Base-by-base conservation (phyloP, 495 filamentous ascomycete species). In the Tuber borchii region DNA sequence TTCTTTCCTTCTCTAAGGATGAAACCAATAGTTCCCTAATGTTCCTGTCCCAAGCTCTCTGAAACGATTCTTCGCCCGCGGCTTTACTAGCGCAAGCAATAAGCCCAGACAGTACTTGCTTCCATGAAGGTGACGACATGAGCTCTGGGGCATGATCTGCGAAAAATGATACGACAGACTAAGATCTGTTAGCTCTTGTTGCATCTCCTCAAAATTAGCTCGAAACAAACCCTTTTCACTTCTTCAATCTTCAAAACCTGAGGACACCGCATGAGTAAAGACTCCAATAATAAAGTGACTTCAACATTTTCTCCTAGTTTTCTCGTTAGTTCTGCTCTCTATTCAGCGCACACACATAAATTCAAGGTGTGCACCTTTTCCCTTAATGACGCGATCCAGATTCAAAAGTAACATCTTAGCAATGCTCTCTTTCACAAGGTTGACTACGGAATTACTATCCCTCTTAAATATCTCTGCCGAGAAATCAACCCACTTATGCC, bases 401-500 rank as follows among this genome's bases (percentile, higher is more conserved):
- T 77, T 72, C 17, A 51, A 68, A 9, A 79, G 61, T 2, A 76
- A 39, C 26, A 75, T 44, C 45, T 71, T 73, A 19, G 43, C 69
- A 39, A 72, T 72, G 48, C 70, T 40, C 14, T 40, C 19, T 34
- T 69, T 56, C 40, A 79, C 77, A 17, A 69, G 45, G 16, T 45
- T 70, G 2, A 79, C 65, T 14, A 79, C 70, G 5, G 70, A 73
- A 51, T 79, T 79, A 26, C 43, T 79, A 51, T 77, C 70, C 45
- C 74, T 75, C 34, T 45, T 61, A 22, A 80, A 17, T 1, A 80
- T 43, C 46, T 76, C 77, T 10, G 68, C 72, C 19, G 44, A 65
- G 26, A 80, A n/a, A 31, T 80, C 78, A 16, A 76, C 74, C 78
- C 78, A 80, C 22, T 69, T 75, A 39, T 76, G 45, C 2, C 73